Percentiles rank a stretch among this genome's conserved stretches.
These are phyloP conservation scores for Emergomyces pasteurianus DNA, from an alignment of 2,329 filamentous ascomycete species.

Conservation along the genomic window DNA sequence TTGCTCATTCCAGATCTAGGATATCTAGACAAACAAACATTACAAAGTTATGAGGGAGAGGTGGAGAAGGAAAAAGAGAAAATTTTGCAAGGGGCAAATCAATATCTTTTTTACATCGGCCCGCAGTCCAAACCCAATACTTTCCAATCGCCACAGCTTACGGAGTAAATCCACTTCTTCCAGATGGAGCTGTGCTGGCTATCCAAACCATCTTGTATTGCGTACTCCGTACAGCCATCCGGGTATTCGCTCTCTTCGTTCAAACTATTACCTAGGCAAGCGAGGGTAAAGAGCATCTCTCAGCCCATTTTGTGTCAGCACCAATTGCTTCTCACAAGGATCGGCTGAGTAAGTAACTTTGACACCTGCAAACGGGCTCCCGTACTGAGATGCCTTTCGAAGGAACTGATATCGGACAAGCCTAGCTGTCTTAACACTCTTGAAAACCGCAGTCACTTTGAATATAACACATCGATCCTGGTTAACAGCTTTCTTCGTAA, in stretches of 20 bases:
- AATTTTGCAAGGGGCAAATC: no score
- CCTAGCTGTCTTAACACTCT: constrained; percentile 25
- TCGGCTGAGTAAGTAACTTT: constrained; percentile 28
- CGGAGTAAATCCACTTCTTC: not conserved
- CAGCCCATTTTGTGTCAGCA: constrained; percentile 10
- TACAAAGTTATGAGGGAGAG: no score
- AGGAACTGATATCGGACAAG: constrained; percentile 24
- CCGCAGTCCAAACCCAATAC: no score
- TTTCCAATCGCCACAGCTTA: no score
- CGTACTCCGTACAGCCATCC: no score
- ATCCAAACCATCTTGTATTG: not conserved
- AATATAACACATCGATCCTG: not conserved
- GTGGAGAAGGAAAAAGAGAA: no score
- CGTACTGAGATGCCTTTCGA: constrained; percentile 15
- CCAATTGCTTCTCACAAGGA: constrained; percentile 29
- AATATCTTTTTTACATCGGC: no score
- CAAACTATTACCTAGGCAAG: not conserved
- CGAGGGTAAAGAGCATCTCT: not conserved
- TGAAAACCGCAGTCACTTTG: constrained; percentile 29
- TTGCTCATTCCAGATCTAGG: no score
- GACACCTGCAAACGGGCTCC: constrained; percentile 21
- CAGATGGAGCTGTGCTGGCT: not conserved
- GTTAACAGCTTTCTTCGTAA: not conserved
- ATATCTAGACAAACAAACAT: no score
- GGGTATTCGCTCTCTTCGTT: not conserved